Conservation (phyloP, 2,329 filamentous ascomycete genomes). For the Aspergillus sergii region DNA sequence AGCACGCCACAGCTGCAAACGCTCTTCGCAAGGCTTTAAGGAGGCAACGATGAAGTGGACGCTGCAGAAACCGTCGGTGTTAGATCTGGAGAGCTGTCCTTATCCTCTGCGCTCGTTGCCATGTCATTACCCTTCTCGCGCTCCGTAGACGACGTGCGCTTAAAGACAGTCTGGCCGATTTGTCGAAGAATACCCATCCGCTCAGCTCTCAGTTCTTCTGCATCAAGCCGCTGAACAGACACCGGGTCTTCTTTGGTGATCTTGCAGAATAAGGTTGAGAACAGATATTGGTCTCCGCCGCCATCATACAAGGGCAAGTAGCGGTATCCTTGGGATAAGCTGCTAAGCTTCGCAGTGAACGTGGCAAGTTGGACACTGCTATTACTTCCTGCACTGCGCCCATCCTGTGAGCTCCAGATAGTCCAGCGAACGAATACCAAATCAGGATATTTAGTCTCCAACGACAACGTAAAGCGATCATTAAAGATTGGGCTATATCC, state of each 20-base stretch:
- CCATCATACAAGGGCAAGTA: conserved; percentile 87
- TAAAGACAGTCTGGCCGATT: conserved; percentile 49
- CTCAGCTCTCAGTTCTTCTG: conserved; percentile 44
- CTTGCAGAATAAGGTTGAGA: conserved; percentile 90
- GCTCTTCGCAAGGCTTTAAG: conserved; percentile 3
- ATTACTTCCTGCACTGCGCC: conserved; percentile 67
- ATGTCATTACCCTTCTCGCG: conserved; percentile 37
- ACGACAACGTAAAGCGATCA: conserved; percentile 73
- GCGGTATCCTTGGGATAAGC: conserved; percentile 87
- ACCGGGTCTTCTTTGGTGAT: conserved; percentile 67
- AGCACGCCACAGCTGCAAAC: not conserved
- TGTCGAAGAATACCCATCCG: conserved; percentile 45
- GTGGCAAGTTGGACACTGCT: conserved; percentile 71
- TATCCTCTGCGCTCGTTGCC: conserved; percentile 33
- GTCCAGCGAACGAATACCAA: conserved; percentile 92
- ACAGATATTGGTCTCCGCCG: conserved; percentile 89
- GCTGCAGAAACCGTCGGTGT: conserved; percentile 40
- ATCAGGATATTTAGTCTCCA: conserved; percentile 93
- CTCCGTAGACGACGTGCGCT: conserved; percentile 44
- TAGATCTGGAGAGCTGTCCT: conserved; percentile 36
- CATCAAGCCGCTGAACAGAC: conserved; percentile 42
- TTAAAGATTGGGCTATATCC: conserved; percentile 92
- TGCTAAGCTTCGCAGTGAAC: conserved; percentile 89
- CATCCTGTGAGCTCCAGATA: conserved; percentile 82
- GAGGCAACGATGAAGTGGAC: conserved; percentile 37